Evolutionary conservation across 768 basidiomycete genomes (phyloP).

Genomic region (Amylocystis lapponica): DNA sequence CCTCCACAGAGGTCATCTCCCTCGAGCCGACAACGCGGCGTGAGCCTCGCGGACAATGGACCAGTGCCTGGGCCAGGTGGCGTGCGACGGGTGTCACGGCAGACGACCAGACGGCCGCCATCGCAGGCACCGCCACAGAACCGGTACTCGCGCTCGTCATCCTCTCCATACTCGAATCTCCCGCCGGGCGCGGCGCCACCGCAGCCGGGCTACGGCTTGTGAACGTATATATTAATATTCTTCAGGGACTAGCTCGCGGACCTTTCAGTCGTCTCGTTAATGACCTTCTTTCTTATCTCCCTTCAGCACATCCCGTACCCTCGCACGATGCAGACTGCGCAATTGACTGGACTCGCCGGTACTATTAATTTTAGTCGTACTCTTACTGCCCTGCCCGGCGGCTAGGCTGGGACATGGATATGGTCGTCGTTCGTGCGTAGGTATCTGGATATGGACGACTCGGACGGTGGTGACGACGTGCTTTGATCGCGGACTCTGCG

Average conservation of each 20-base stretch:
- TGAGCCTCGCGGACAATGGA: conserved; percentile 77
- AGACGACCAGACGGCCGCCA: conserved; percentile 47
- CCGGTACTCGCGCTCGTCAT: conserved; percentile 64
- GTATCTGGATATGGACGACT: too few species aligned
- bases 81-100: conserved; percentile 74
- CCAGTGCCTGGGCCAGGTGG: conserved; percentile 73
- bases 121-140: conserved; percentile 57
- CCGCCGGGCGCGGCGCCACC: conserved; percentile 72
- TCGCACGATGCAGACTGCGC: too few species aligned
- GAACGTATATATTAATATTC: neutral
- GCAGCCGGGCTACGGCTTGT: conserved; percentile 17
- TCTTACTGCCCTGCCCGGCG: too few species aligned
- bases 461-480: too few species aligned
- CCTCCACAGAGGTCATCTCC: conserved; percentile 6
- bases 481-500: too few species aligned
- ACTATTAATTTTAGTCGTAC: too few species aligned
- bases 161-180: conserved; percentile 34
- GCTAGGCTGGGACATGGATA: too few species aligned
- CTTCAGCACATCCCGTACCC: neutral
- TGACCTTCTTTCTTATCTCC: neutral
- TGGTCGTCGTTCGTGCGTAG: too few species aligned
- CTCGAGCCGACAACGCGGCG: conserved; percentile 41
- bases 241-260: neutral
- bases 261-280: neutral
- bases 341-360: too few species aligned